Evolutionary conservation across 495 filamentous ascomycete genomes (phyloP).

Genomic region (Penicillium atrosanguineum): DNA sequence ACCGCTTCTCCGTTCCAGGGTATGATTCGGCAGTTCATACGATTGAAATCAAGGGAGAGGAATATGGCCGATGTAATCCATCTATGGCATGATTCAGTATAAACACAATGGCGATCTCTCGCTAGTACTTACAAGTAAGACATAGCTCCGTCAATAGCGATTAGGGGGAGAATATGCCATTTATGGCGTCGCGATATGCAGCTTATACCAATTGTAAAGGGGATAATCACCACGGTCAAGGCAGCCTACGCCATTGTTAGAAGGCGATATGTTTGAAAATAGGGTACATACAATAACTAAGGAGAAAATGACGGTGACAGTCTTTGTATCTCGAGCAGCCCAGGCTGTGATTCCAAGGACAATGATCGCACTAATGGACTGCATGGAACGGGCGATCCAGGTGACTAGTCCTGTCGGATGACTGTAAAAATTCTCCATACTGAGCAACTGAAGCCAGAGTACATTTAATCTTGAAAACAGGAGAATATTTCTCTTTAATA

Average conservation of each 20-base stretch:
- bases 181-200: slow-evolving; percentile 7
- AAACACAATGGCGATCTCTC: background rate
- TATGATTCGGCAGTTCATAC: slow-evolving; percentile 7
- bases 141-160: slow-evolving; percentile 7
- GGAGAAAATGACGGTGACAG: slow-evolving; percentile 21
- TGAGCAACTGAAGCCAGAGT: background rate
- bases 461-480: no score
- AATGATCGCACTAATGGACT: slow-evolving; percentile 16
- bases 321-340: slow-evolving; percentile 16
- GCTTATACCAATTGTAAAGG: slow-evolving; percentile 4
- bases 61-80: slow-evolving; percentile 25
- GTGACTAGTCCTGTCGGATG: slow-evolving; percentile 8
- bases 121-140: slow-evolving; percentile 15
- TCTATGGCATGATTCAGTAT: slow-evolving; percentile 1
- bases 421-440: slow-evolving; percentile 1
- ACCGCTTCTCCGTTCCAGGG: slow-evolving; percentile 18
- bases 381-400: slow-evolving; percentile 13
- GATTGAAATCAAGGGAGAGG: slow-evolving; percentile 21
- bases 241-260: slow-evolving; percentile 6
- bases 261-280: background rate
- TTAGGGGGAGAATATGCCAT: slow-evolving; percentile 15
- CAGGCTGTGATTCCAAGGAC: slow-evolving; percentile 24
- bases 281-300: slow-evolving; percentile 14
- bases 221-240: slow-evolving; percentile 8
- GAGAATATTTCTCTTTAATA: background rate